Conservation (phyloP, 2,329 filamentous ascomycete genomes). For the Cladosporium oxysporum region DNA sequence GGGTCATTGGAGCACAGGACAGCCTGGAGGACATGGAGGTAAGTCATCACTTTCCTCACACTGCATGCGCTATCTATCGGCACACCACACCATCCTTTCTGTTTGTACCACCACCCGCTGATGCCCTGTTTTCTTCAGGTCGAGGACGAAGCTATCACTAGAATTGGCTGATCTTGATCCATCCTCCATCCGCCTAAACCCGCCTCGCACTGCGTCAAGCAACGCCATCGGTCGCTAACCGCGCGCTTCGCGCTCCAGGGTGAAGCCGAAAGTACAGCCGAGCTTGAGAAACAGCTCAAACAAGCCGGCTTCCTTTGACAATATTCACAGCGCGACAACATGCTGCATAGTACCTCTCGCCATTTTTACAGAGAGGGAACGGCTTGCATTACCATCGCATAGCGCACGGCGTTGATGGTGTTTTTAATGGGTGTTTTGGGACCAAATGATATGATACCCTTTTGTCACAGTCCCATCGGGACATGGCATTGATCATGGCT, state of each 20-base stretch:
- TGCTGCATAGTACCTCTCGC: slow-evolving; percentile 35
- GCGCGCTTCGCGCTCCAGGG: slow-evolving; percentile 25
- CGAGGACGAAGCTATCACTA: slow-evolving; percentile 50
- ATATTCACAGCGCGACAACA: slow-evolving; percentile 20
- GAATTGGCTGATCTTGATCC: slow-evolving; percentile 59
- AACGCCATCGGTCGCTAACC: slow-evolving; percentile 19
- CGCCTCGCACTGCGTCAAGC: slow-evolving; percentile 19
- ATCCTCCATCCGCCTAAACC: slow-evolving; percentile 23
- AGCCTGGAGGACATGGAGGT: slow-evolving; percentile 99
- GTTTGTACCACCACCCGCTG: slow-evolving; percentile 33
- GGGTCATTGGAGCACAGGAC: slow-evolving; percentile 96
- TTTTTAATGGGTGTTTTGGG: slow-evolving; percentile 26
- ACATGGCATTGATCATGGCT: slow-evolving; percentile 26
- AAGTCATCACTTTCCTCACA: slow-evolving; percentile 48
- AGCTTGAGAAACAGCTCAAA: slow-evolving; percentile 35
- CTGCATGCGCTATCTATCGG: neutral
- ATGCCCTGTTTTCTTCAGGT: slow-evolving; percentile 36
- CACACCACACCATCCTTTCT: slow-evolving; percentile 13
- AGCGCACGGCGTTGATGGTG: slow-evolving; percentile 32
- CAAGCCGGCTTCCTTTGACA: slow-evolving; percentile 28
- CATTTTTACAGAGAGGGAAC: slow-evolving; percentile 29
- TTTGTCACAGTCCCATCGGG: slow-evolving; percentile 8
- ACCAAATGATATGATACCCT: slow-evolving; percentile 22
- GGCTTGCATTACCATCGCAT: slow-evolving; percentile 34
- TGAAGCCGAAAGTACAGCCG: slow-evolving; percentile 28